Percentiles rank a stretch among this genome's conserved stretches.
Evolutionary conservation across 202 grass and related monocot genomes (phyloP).

Genomic region (Zoysia matrella): DNA sequence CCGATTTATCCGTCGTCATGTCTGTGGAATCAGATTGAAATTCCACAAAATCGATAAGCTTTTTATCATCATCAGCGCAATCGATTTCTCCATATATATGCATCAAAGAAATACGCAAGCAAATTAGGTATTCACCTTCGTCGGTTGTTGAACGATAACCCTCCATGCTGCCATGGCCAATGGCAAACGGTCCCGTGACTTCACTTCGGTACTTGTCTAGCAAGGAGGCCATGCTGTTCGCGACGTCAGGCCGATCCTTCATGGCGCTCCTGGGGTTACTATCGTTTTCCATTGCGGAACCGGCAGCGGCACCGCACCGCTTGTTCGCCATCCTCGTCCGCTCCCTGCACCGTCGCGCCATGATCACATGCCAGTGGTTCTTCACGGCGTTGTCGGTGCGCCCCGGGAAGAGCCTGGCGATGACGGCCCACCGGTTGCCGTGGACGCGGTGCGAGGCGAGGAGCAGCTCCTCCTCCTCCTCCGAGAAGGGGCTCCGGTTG

Average conservation of each 20-base stretch:
- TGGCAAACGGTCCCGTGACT: slow-evolving; percentile 45
- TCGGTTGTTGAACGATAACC: slow-evolving; percentile 47
- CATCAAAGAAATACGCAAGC: neutral
- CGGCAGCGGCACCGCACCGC: neutral
- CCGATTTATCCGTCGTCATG: slow-evolving; percentile 43
- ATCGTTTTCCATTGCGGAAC: neutral
- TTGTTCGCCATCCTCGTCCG: slow-evolving; percentile 48
- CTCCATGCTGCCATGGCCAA: slow-evolving; percentile 46
- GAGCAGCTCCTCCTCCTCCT: slow-evolving; percentile 10
- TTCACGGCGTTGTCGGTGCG: slow-evolving; percentile 98
- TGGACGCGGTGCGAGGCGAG: slow-evolving; percentile 83
- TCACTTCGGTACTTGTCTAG: slow-evolving; percentile 65
- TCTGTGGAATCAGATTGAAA: slow-evolving; percentile 45
- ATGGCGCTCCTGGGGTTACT: slow-evolving; percentile 35
- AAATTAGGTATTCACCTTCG: slow-evolving; percentile 42
- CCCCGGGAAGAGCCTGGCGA: slow-evolving; percentile 89
- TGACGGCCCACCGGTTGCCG: slow-evolving; percentile 89
- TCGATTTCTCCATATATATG: neutral
- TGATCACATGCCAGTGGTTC: slow-evolving; percentile 99
- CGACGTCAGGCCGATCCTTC: slow-evolving; percentile 13
- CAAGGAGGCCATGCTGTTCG: slow-evolving; percentile 53
- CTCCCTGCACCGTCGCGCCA: slow-evolving; percentile 80
- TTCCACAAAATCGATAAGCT: neutral
- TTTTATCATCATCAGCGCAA: neutral
- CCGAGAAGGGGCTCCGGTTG: slow-evolving; percentile 28